Conservation (phyloP, 208 protist genomes). For the Acanthamoeba lugdunensis region DNA sequence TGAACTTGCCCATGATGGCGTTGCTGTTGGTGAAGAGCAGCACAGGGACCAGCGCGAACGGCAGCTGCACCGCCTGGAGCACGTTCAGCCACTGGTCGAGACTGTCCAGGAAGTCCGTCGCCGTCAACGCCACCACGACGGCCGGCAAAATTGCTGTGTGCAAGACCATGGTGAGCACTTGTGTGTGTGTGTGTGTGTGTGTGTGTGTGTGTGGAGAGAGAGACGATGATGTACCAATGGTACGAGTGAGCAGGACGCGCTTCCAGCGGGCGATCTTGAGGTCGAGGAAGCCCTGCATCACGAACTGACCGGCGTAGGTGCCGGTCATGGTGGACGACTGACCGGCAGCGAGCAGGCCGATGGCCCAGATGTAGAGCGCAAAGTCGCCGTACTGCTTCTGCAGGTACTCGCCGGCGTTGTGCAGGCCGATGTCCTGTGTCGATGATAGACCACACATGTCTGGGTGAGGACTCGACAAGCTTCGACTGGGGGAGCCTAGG, state of each 20-base stretch:
- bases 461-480: no score
- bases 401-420: conserved; percentile 81
- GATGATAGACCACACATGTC: neutral
- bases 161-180: neutral
- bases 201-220: no score
- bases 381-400: conserved; percentile 79
- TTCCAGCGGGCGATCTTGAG: conserved; percentile 86
- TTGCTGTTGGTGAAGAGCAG: conserved; percentile 74
- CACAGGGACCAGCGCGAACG: conserved; percentile 85
- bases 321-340: conserved; percentile 85
- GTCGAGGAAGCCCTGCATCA: conserved; percentile 87
- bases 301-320: conserved; percentile 88
- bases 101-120: conserved; percentile 68
- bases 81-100: conserved; percentile 84
- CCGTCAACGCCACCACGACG: conserved; percentile 80
- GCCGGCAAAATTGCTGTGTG: conserved; percentile 86
- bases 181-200: neutral
- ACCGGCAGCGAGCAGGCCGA: conserved; percentile 77
- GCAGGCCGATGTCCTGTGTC: conserved; percentile 82
- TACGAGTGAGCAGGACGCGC: conserved; percentile 78
- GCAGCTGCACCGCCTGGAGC: conserved; percentile 84
- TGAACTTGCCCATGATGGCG: conserved; percentile 73
- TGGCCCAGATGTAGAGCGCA: conserved; percentile 86
- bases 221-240: neutral
- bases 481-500: no score